These are phyloP conservation scores for Castanea sativa DNA, from an alignment of 306 rosid genomes.

Conservation along the genomic window DNA sequence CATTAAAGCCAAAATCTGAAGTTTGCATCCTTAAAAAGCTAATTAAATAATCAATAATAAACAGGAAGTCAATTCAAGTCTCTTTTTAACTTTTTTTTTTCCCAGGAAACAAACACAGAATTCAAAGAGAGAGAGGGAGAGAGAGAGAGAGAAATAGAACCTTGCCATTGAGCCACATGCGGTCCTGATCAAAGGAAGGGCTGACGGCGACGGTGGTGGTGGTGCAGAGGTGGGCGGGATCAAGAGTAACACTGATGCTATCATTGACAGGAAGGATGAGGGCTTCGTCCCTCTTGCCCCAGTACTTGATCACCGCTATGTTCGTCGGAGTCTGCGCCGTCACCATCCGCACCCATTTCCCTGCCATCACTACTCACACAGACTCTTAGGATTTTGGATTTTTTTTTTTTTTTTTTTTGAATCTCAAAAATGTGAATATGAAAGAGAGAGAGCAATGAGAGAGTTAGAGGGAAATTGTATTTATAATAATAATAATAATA, in stretches of 20 bases:
- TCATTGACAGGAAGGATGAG: constrained; percentile 89
- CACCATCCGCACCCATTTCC: constrained; percentile 71
- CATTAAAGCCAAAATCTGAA: neutral
- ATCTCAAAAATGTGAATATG: constrained; percentile 6
- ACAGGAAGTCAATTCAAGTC: no score
- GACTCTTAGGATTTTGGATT: neutral
- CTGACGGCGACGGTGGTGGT: constrained; percentile 95
- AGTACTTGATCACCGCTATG: constrained; percentile 95
- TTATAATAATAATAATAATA: no score
- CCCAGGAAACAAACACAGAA: no score
- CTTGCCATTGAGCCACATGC: constrained; percentile 97
- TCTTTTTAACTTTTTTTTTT: no score
- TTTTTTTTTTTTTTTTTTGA: neutral
- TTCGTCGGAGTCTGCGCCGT: constrained; percentile 97
- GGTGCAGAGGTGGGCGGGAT: constrained; percentile 86
- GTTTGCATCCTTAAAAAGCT: neutral
- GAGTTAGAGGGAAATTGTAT: neutral
- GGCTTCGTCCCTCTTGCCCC: constrained; percentile 94
- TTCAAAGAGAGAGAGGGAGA: no score
- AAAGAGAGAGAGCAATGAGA: neutral
- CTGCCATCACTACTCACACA: constrained; percentile 48
- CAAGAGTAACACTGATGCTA: constrained; percentile 95
- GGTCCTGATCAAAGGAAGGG: constrained; percentile 73
- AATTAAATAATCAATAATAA: no score
- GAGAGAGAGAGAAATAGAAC: constrained; percentile 18